Evolutionary conservation across 2,329 filamentous ascomycete species (phyloP).

Genomic region (Cucurbitaria berberidis): DNA sequence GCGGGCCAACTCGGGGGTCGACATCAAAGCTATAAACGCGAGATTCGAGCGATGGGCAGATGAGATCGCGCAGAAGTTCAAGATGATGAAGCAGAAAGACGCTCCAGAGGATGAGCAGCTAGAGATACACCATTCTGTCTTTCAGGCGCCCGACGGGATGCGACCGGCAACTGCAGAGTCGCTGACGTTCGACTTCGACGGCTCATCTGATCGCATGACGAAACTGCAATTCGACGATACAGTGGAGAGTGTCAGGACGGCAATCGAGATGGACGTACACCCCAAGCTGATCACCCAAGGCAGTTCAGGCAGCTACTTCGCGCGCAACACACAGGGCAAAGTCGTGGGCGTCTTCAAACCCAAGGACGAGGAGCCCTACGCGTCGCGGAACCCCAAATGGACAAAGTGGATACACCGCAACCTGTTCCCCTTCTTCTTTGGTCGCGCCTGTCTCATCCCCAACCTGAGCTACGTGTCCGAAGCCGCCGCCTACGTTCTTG

Average conservation of each 20-base stretch:
- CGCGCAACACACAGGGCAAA: conserved; percentile 86
- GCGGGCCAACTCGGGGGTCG: conserved; percentile 85
- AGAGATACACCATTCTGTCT: conserved; percentile 97
- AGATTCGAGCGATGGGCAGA: conserved; percentile 95
- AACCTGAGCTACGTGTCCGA: conserved; percentile 98
- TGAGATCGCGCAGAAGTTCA: conserved; percentile 97
- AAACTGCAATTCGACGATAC: conserved; percentile 84
- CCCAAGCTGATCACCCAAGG: conserved; percentile 96
- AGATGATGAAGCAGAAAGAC: conserved; percentile 77
- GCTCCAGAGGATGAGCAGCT: conserved; percentile 78
- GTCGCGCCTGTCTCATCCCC: conserved; percentile 91
- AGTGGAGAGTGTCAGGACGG: conserved; percentile 85
- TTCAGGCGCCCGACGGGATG: conserved; percentile 88
- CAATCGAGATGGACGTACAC: conserved; percentile 89
- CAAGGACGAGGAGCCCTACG: conserved; percentile 98
- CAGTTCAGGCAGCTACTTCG: conserved; percentile 98
- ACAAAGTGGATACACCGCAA: conserved; percentile 99
- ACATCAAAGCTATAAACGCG: conserved; percentile 98
- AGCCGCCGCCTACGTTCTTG: conserved; percentile 93
- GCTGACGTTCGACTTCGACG: conserved; percentile 64
- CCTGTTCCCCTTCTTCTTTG: conserved; percentile 96
- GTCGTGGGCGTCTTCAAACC: conserved; percentile 98
- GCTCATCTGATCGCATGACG: conserved; percentile 71
- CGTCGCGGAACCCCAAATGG: conserved; percentile 97
- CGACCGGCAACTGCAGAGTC: conserved; percentile 78